Conservation (phyloP, 1,284 basidiomycete species). For the Naganishia albida region DNA sequence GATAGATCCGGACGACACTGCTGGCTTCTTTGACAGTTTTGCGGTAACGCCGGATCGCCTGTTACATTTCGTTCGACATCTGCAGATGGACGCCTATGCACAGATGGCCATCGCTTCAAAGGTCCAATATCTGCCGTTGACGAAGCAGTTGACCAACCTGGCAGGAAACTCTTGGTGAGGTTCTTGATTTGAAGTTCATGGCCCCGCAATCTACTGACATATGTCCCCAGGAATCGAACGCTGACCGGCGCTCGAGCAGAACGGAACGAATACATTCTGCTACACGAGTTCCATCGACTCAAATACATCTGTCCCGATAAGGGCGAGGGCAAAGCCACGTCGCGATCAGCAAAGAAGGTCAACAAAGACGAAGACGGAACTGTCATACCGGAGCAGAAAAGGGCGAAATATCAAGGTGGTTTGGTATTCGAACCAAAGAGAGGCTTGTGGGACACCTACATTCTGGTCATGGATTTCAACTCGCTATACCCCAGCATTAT, state of each 20-base stretch:
- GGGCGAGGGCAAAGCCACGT: conserved; percentile 72
- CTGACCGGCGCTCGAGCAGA: conserved; percentile 94
- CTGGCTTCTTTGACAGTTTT: conserved; percentile 83
- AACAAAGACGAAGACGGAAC: conserved; percentile 62
- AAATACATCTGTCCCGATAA: conserved; percentile 99
- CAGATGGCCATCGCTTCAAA: conserved; percentile 92
- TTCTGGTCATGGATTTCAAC: conserved; percentile 99
- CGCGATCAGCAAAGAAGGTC: conserved; percentile 56
- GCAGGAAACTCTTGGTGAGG: conserved; percentile 93
- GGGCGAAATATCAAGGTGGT: conserved; percentile 98
- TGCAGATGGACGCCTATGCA: conserved; percentile 90
- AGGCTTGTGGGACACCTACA: conserved; percentile 94
- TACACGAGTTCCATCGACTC: conserved; percentile 95
- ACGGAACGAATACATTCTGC: conserved; percentile 96
- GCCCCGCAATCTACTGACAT: conserved; percentile 20
- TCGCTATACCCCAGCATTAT: conserved; percentile 99
- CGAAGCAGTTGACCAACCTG: conserved; percentile 92
- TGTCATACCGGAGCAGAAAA: conserved; percentile 65
- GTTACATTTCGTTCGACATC: conserved; percentile 85
- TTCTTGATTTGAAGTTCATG: conserved; percentile 1
- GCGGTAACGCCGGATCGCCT: conserved; percentile 76
- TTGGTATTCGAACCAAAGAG: conserved; percentile 96
- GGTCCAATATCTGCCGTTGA: conserved; percentile 85
- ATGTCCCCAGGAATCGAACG: conserved; percentile 80
- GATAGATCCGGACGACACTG: conserved; percentile 93